Conservation (phyloP, 2,329 filamentous ascomycete genomes). For the Hypoxylon sp. region DNA sequence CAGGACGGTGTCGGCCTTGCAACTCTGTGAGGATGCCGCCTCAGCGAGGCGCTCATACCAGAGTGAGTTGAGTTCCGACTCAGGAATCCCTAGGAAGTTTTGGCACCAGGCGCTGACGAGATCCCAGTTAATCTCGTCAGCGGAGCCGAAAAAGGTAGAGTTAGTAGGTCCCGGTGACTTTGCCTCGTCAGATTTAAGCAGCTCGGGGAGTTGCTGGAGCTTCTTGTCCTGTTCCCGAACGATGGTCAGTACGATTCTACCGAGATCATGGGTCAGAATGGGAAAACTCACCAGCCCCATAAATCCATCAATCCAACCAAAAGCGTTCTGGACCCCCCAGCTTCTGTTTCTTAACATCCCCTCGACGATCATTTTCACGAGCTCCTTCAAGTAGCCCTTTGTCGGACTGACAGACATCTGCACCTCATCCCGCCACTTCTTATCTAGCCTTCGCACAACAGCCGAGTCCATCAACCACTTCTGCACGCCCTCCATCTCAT, state of each 20-base stretch:
- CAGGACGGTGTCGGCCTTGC: slow-evolving; percentile 3
- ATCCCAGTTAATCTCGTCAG: slow-evolving; percentile 34
- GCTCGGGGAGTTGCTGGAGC: slow-evolving; percentile 1
- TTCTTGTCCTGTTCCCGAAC: slow-evolving; percentile 3
- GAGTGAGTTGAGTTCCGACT: slow-evolving; percentile 44
- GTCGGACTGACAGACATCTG: slow-evolving; percentile 35
- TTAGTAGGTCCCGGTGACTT: not conserved
- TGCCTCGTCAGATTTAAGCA: not conserved
- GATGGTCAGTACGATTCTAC: not conserved
- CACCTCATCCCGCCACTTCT: slow-evolving; percentile 43
- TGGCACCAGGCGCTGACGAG: slow-evolving; percentile 40
- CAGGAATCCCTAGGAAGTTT: slow-evolving; percentile 26
- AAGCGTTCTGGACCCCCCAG: slow-evolving; percentile 20
- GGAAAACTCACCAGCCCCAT: slow-evolving; percentile 28
- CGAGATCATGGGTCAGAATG: not conserved
- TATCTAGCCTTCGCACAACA: slow-evolving; percentile 43
- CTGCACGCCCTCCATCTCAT: slow-evolving; percentile 41
- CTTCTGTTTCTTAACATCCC: slow-evolving; percentile 32
- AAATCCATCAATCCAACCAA: slow-evolving; percentile 25
- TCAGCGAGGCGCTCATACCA: slow-evolving; percentile 50
- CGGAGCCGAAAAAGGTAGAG: not conserved
- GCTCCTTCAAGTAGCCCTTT: slow-evolving; percentile 35
- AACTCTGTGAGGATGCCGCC: slow-evolving; percentile 1
- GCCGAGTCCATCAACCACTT: slow-evolving; percentile 47
- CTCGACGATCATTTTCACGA: slow-evolving; percentile 31